A percentile compares a stretch with the other conserved stretches of the same genome.
Evolutionary conservation across 1,139 yeast species (phyloP).

Genomic region (Diutina neorugosa): DNA sequence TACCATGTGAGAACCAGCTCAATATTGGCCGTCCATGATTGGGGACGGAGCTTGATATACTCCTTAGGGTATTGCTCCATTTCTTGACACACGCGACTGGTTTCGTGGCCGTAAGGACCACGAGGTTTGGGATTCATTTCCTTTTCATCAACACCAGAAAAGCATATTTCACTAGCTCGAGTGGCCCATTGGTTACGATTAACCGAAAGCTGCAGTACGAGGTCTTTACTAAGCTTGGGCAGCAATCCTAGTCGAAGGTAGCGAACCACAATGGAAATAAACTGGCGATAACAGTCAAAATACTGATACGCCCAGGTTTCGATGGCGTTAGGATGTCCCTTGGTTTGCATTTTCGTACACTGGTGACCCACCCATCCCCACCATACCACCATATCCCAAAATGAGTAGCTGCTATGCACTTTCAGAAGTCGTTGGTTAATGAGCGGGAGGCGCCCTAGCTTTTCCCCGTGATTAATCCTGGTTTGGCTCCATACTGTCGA

Average conservation of each 20-base stretch:
- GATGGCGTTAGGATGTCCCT: not conserved
- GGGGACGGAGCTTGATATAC: not conserved
- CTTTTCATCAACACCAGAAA: not conserved
- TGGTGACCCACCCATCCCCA: not conserved
- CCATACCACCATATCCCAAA: slow-evolving; percentile 1
- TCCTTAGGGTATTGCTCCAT: not conserved
- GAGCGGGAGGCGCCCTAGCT: not conserved
- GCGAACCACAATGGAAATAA: not conserved
- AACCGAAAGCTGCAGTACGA: not conserved
- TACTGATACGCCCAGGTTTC: not conserved
- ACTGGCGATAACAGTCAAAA: not conserved
- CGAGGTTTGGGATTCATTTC: not conserved
- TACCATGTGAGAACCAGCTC: not conserved
- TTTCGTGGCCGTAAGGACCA: not conserved
- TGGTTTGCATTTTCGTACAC: not conserved
- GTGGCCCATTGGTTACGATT: not conserved
- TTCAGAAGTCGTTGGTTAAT: not conserved
- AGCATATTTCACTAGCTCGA: not conserved
- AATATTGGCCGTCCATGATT: not conserved
- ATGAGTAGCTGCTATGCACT: not conserved
- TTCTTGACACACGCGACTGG: not conserved
- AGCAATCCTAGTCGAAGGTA: not conserved
- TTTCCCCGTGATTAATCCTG: not conserved
- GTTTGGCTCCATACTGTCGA: not conserved
- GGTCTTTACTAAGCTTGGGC: not conserved